A percentile compares a stretch with the other conserved stretches of the same genome.
Conservation (phyloP, 768 basidiomycete genomes). For the Rhodotorula toruloides region DNA sequence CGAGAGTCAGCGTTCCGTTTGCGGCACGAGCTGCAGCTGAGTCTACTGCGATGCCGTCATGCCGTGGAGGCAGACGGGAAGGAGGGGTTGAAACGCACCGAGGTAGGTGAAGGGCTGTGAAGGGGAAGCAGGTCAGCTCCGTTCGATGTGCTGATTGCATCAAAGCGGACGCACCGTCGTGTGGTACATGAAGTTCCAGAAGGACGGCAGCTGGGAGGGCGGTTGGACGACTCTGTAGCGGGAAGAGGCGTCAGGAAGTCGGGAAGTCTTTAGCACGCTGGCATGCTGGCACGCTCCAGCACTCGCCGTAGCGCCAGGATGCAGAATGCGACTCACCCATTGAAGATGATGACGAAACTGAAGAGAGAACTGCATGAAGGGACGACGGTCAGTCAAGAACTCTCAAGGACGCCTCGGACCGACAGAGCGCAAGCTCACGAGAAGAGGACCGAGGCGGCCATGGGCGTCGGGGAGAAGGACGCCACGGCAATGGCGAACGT, state of each 20-base stretch:
- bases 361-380: slow-evolving; percentile 45
- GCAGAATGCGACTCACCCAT: slow-evolving; percentile 51
- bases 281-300: too few relatives aligned
- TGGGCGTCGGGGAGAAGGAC: slow-evolving; percentile 58
- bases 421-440: slow-evolving; percentile 37
- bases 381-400: neutral
- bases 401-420: slow-evolving; percentile 13
- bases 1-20: too few relatives aligned
- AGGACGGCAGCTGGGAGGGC: slow-evolving; percentile 21
- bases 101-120: slow-evolving; percentile 26
- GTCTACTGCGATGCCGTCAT: too few relatives aligned
- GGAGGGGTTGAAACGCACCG: neutral
- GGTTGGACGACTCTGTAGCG: neutral
- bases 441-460: slow-evolving; percentile 55
- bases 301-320: too few relatives aligned
- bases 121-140: too few relatives aligned
- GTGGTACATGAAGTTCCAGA: slow-evolving; percentile 60
- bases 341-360: slow-evolving; percentile 62
- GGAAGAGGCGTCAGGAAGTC: neutral
- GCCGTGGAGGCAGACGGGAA: neutral
- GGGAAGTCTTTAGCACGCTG: too few relatives aligned
- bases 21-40: neutral
- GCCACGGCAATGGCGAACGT: slow-evolving; percentile 57
- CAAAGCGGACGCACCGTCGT: neutral
- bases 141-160: too few relatives aligned